Evolutionary conservation across 306 rosid genomes (phyloP).

Genomic region (Acacia acuminata): DNA sequence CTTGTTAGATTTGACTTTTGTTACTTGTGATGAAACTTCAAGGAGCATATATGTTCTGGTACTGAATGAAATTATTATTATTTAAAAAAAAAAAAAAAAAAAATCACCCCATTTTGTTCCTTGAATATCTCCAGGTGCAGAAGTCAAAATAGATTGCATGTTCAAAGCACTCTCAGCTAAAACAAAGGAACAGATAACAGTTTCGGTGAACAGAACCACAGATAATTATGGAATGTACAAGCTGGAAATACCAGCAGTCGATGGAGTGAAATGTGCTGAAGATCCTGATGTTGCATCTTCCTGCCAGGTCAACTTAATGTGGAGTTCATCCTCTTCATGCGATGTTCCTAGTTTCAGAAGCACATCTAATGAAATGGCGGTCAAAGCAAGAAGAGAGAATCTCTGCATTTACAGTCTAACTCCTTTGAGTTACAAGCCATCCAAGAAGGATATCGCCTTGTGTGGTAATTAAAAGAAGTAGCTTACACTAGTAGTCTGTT

Average conservation of each 20-base stretch:
- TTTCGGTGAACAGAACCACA: slow-evolving; percentile 91
- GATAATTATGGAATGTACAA: slow-evolving; percentile 71
- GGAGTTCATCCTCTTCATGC: slow-evolving; percentile 75
- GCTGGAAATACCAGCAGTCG: slow-evolving; percentile 88
- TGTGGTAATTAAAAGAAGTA: slow-evolving; percentile 52
- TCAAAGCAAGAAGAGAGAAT: slow-evolving; percentile 72
- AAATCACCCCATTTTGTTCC: background rate
- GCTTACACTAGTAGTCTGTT: slow-evolving; percentile 30
- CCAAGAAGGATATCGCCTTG: slow-evolving; percentile 53
- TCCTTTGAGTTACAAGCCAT: slow-evolving; percentile 84
- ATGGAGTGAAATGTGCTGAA: slow-evolving; percentile 90
- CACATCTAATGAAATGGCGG: slow-evolving; percentile 65
- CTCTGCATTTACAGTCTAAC: slow-evolving; percentile 83
- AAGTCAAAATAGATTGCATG: slow-evolving; percentile 78
- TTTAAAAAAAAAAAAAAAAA: background rate
- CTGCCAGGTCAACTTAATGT: slow-evolving; percentile 67
- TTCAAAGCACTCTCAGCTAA: slow-evolving; percentile 76
- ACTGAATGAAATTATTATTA: too few relatives aligned
- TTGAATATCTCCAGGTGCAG: slow-evolving; percentile 58
- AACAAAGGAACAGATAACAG: slow-evolving; percentile 69
- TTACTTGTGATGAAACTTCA: slow-evolving; percentile 1
- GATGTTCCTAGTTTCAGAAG: slow-evolving; percentile 79
- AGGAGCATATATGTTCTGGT: background rate
- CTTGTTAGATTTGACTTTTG: background rate
- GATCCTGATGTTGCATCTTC: slow-evolving; percentile 72